Evolutionary conservation across 2,329 filamentous ascomycete species (phyloP).

Genomic region (Paecilomyces variotii): DNA sequence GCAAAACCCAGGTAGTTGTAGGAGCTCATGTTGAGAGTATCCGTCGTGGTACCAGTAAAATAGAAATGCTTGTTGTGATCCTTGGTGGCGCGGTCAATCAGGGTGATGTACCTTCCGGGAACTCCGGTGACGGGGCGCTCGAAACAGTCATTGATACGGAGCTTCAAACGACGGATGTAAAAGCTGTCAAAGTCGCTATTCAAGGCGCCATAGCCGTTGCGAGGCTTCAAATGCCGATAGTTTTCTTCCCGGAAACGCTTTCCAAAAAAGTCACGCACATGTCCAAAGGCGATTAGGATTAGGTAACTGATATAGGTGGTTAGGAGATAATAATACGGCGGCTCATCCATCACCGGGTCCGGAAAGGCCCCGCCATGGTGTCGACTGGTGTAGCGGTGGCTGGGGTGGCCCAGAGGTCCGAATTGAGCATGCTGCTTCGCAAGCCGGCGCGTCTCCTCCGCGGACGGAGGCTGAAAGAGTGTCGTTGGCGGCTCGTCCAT

Average conservation of each 20-base stretch:
- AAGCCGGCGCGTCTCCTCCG: slow-evolving; percentile 69
- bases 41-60: slow-evolving; percentile 80
- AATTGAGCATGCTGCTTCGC: slow-evolving; percentile 83
- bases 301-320: slow-evolving; percentile 99
- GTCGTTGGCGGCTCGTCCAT: slow-evolving; percentile 68
- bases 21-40: slow-evolving; percentile 97
- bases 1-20: slow-evolving; percentile 99
- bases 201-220: slow-evolving; percentile 85
- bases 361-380: slow-evolving; percentile 74
- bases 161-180: slow-evolving; percentile 85
- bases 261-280: slow-evolving; percentile 94
- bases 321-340: slow-evolving; percentile 91
- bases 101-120: slow-evolving; percentile 84
- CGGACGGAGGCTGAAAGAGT: slow-evolving; percentile 79
- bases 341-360: slow-evolving; percentile 84
- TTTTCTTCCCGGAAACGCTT: slow-evolving; percentile 85
- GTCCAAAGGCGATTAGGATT: slow-evolving; percentile 88
- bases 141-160: slow-evolving; percentile 95
- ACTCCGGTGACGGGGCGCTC: slow-evolving; percentile 87
- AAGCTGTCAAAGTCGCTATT: slow-evolving; percentile 99
- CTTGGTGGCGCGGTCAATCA: slow-evolving; percentile 82
- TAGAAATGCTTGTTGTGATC: slow-evolving; percentile 89
- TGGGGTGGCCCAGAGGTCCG: slow-evolving; percentile 69
- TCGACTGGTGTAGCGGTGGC: slow-evolving; percentile 81
- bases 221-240: slow-evolving; percentile 73